A percentile compares a stretch with the other conserved stretches of the same genome.
Evolutionary conservation across 257 asterid species (phyloP).

Genomic region (Nicotiana undulata): DNA sequence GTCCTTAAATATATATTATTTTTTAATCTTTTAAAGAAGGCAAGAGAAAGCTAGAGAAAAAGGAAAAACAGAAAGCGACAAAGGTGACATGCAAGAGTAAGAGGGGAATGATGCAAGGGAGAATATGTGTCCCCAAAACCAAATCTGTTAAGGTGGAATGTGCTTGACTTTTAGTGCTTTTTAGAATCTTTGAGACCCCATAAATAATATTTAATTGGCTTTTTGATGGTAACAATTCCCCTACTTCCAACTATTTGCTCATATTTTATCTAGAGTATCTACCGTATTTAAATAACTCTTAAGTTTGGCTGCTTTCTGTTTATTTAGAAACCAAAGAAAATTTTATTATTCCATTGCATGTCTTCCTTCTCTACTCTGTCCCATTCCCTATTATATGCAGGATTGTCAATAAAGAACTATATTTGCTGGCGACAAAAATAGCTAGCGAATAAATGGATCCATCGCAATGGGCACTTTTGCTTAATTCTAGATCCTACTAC

Average conservation of each 20-base stretch:
- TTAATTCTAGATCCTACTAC: no score
- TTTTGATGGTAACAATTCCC: slow-evolving; percentile 20
- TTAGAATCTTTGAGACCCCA: slow-evolving; percentile 22
- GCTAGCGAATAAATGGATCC: no score
- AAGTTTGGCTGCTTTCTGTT: neutral
- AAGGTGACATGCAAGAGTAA: neutral
- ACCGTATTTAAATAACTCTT: neutral
- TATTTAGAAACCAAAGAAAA: neutral
- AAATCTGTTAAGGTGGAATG: neutral
- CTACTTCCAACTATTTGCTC: slow-evolving; percentile 8
- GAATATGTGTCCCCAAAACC: neutral
- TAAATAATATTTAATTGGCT: neutral
- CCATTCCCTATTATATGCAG: neutral
- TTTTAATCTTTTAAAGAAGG: neutral
- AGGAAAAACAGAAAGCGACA: neutral
- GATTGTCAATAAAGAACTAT: no score
- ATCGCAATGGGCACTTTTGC: no score
- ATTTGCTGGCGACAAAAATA: no score
- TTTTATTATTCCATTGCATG: no score
- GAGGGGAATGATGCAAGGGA: neutral
- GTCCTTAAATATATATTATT: neutral
- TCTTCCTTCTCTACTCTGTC: neutral
- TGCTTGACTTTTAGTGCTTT: slow-evolving; percentile 9
- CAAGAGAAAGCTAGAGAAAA: neutral
- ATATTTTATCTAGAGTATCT: no score